Base-by-base conservation (phyloP, 2,329 filamentous ascomycete genomes). In the Aspergillus puulaauensis region DNA sequence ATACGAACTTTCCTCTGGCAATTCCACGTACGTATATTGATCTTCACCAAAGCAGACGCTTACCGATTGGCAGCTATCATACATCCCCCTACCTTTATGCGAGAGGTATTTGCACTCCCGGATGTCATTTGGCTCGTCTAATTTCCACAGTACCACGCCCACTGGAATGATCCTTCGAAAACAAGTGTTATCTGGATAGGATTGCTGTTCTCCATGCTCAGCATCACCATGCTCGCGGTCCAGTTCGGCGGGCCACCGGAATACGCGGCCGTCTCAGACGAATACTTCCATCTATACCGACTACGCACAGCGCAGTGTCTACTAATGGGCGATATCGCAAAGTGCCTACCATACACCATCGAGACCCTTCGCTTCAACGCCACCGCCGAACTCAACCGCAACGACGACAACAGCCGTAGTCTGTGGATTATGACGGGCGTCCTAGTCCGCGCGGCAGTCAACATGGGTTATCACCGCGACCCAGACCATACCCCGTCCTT, bases 391-490 rank as follows among this genome's bases (percentile, higher is more conserved):
- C 55, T 60, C 3, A 58, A 52, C 27, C 39, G 54, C 7, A 58
- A 46, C 12, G 55, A 58, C 19, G 58, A 60, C 11, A 60, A 52
- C 31, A 43, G 58, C 17, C 54, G 51, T 27, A 48, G 55, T 11
- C 37, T 58, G 3, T 60, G 58, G 58, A 58, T 60, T 12, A 58
- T 60, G 55, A 58, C 55, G 1, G 55, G 55, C 2, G 55, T 60
- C 5, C 47, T 60, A 14, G 52, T 60, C 7, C 51, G 55, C 4
- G 52, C 55, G 4, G 58, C 58, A 5, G 57, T 60, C 6, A 58
- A 55, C 33, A 60, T 60, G 58, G 58, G 58, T 12, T 60, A 60
- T 11, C 58, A 58, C 21, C 52, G 58, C 6, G 58, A 60, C 21
- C 55, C 55, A 14, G 33, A 31, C 3, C 55, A 60, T 3, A 57